These are phyloP conservation scores for Pholiota conissans DNA, from an alignment of 768 basidiomycete genomes.

Conservation along the genomic window DNA sequence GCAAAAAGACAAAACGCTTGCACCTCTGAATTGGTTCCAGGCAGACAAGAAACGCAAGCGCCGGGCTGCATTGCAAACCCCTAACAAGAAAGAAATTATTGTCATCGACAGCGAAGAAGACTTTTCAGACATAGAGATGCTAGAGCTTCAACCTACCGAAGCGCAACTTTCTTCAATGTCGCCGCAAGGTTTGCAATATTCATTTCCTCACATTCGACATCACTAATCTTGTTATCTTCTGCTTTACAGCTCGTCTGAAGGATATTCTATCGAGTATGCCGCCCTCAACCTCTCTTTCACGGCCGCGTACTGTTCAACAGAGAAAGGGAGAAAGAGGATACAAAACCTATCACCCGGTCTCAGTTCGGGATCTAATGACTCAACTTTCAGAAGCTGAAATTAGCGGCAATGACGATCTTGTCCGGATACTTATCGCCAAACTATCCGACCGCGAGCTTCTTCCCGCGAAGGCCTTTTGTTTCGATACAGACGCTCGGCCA, in stretches of 20 bases:
- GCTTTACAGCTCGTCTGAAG: constrained; percentile 36
- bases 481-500: constrained; percentile 81
- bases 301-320: constrained; percentile 12
- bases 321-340: constrained; percentile 22
- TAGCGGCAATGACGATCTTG: constrained; percentile 65
- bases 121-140: constrained; percentile 24
- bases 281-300: constrained; percentile 20
- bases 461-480: constrained; percentile 82
- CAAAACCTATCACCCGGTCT: constrained; percentile 36
- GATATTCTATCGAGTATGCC: constrained; percentile 37
- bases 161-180: constrained; percentile 33
- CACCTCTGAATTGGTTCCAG: constrained; percentile 72
- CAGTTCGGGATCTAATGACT: constrained; percentile 49
- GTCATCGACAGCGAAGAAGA: constrained; percentile 56
- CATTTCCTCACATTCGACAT: neutral
- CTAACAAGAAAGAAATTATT: constrained; percentile 49
- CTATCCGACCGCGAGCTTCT: constrained; percentile 63
- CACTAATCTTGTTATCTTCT: neutral
- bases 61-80: constrained; percentile 11
- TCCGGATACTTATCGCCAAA: constrained; percentile 60
- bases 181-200: constrained; percentile 37
- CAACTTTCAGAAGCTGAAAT: constrained; percentile 79
- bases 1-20: constrained; percentile 73
- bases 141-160: constrained; percentile 16
- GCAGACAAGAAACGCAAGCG: constrained; percentile 28